phyloP scores from a whole-genome alignment of 345 rosid genomes.

The thale cress (Arabidopsis thaliana) region DNA sequence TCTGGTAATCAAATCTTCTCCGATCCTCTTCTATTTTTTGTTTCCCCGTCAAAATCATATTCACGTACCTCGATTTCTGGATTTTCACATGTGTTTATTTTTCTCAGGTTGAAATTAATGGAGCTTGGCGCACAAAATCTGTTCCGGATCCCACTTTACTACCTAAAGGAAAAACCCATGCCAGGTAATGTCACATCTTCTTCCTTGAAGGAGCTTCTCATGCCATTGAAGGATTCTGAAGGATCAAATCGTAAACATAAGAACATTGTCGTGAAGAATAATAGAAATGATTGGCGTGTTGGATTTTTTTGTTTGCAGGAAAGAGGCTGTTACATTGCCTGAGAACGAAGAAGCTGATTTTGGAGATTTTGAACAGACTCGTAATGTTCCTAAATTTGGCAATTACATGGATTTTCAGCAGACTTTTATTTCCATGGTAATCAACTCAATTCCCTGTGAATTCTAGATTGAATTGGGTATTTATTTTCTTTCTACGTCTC shows the following conservation, averaged over 20 bases:
- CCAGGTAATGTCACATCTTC: slow-evolving; percentile 56
- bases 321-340: slow-evolving; percentile 75
- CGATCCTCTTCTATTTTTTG: background rate
- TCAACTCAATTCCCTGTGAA: background rate
- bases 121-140: slow-evolving; percentile 77
- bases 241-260: background rate
- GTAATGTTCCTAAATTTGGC: slow-evolving; percentile 48
- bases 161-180: slow-evolving; percentile 74
- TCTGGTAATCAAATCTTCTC: slow-evolving; percentile 56
- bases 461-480: background rate
- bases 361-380: slow-evolving; percentile 61
- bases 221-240: slow-evolving; percentile 19
- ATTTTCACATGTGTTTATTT: background rate
- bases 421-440: slow-evolving; percentile 74
- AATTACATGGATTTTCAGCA: slow-evolving; percentile 60
- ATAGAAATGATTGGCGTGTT: background rate
- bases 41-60: background rate
- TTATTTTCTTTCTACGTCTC: slow-evolving; percentile 25
- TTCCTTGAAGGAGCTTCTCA: background rate
- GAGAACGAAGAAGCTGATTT: slow-evolving; percentile 61
- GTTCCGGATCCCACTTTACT: slow-evolving; percentile 65
- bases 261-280: background rate
- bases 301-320: slow-evolving; percentile 55
- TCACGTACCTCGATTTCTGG: background rate
- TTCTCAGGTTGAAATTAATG: slow-evolving; percentile 73